A percentile compares a stretch with the other conserved stretches of the same genome.
Evolutionary conservation across 139 green algal genomes (phyloP).

Genomic region (Eudorina sp.): DNA sequence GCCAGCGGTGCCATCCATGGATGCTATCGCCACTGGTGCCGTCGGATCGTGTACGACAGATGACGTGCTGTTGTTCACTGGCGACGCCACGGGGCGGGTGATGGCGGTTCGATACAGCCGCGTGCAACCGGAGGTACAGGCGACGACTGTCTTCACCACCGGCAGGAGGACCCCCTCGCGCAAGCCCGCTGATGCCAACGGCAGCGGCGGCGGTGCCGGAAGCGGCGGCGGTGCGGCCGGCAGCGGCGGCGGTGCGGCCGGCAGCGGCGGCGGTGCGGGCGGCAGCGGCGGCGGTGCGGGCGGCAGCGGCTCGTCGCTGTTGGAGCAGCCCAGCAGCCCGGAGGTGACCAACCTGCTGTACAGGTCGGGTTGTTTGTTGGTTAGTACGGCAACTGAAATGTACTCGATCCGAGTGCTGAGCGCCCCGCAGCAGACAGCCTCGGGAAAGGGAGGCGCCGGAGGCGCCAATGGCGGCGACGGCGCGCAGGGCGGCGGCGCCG

Average conservation of each 20-base stretch:
- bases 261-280: too few species aligned
- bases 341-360: conserved; percentile 17
- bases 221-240: background rate
- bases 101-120: conserved; percentile 35
- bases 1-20: too few species aligned
- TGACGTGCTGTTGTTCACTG: conserved; percentile 37
- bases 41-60: background rate
- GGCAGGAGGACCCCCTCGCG: background rate
- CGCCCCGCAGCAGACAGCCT: background rate
- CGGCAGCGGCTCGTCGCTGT: background rate
- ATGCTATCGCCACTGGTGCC: background rate
- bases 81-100: conserved; percentile 12
- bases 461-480: background rate
- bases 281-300: background rate
- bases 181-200: background rate
- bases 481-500: background rate
- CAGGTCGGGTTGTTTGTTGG: background rate
- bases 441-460: background rate
- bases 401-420: background rate
- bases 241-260: too few species aligned
- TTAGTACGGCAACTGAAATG: conserved; percentile 4
- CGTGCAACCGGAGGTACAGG: background rate
- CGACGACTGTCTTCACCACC: conserved; percentile 3
- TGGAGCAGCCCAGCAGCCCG: background rate
- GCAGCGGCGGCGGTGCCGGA: too few species aligned